Base-by-base conservation (phyloP, 805 yeast species). In the Suhomyces tanzawaensis region DNA sequence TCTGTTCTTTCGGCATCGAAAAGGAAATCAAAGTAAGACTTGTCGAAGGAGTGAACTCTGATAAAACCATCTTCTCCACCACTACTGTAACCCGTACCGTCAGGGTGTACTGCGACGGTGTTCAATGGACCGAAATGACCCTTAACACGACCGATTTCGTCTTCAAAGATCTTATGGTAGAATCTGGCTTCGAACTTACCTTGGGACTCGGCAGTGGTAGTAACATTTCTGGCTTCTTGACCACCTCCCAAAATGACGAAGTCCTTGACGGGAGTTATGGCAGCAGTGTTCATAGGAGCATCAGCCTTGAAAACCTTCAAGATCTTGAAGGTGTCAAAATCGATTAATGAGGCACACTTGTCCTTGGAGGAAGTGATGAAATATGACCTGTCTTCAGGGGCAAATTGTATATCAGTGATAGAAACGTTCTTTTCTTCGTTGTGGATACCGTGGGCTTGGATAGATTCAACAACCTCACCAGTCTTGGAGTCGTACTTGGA, bases 121-220 rank as follows among this genome's bases (percentile, higher is more conserved):
- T 93, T 93, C 55, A 93, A 78, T 33, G 99, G 99, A 74, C 99
- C 99, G 75, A 93, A 93, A 72, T 93, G 99, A 41, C 99, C 99
- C 68, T 85, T 87, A 35, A 93, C 91, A 69, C 96, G 83, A 50
- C 98, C 99, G 49, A 93, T 82, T 65, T 91, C 98, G 60, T 91
- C 98, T 64, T 83, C 84, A 64, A 90, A 93, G 35, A 93, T 78
- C 70, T 91, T 93, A 69, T 93, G 98, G 69, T 82, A 88, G 63
- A 93, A 86, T 69, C 96, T 80, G 25, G 97, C 93, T 72, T 93
- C 98, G 64, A 93, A 93, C 60, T 87, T 87, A 71, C 99, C 99
- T 65, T 91, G 95, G 34, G 83, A 74, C 39, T 89, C 81, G 29
- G 93, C 78, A 19, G 98, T 89, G n/a, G 98, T 93, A 29, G 99